These are phyloP conservation scores for Trichoderma sp. DNA, from an alignment of 2,329 filamentous ascomycete genomes.

Conservation along the genomic window DNA sequence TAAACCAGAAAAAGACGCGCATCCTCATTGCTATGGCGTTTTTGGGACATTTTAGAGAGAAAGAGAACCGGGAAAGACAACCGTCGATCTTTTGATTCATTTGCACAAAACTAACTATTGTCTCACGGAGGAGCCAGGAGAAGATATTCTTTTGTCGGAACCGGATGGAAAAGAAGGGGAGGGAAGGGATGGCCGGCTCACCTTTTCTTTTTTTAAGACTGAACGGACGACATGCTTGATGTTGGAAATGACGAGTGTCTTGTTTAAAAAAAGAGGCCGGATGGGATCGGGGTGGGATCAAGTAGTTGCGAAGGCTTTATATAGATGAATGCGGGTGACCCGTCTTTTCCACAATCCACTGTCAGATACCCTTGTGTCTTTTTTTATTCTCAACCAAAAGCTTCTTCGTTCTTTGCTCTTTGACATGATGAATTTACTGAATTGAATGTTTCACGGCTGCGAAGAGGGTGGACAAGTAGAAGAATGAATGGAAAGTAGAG, in stretches of 20 bases:
- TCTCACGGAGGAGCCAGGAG: background rate
- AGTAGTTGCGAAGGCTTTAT: slow-evolving; percentile 13
- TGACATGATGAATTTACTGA: background rate
- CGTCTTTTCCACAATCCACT: slow-evolving; percentile 18
- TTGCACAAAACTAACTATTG: slow-evolving; percentile 9
- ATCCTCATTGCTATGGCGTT: slow-evolving; percentile 33
- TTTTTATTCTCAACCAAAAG: background rate
- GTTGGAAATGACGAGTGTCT: slow-evolving; percentile 3
- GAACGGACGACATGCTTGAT: background rate
- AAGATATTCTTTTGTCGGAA: background rate
- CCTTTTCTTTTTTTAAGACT: background rate
- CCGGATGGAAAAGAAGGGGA: background rate
- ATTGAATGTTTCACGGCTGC: background rate
- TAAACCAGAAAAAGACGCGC: slow-evolving; percentile 20
- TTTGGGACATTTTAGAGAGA: slow-evolving; percentile 27
- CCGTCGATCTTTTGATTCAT: slow-evolving; percentile 18
- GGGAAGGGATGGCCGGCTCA: background rate
- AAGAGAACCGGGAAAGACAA: slow-evolving; percentile 18
- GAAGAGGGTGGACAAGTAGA: background rate
- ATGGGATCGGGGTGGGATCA: background rate
- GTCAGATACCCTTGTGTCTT: slow-evolving; percentile 10
- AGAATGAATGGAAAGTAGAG: background rate
- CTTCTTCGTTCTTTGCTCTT: background rate
- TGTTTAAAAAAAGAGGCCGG: background rate
- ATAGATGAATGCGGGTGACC: slow-evolving; percentile 18